These are phyloP conservation scores for Hypoxylon lienhwacheense DNA, from an alignment of 495 filamentous ascomycete species.

Conservation along the genomic window DNA sequence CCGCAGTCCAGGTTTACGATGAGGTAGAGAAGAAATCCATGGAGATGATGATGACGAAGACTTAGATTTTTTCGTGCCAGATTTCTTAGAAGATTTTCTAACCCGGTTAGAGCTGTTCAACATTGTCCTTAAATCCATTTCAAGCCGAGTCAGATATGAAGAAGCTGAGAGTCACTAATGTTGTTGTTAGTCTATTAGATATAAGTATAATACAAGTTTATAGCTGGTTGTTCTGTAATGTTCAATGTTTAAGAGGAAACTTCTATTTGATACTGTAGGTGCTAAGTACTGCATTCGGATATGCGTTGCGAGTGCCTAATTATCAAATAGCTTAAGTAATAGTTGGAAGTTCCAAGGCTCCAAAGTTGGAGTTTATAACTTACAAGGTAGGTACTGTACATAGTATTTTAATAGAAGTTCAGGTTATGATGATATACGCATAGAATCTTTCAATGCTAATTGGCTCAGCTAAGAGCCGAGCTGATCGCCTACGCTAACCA, in stretches of 20 bases:
- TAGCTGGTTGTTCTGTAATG: too few species aligned
- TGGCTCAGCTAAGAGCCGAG: not conserved
- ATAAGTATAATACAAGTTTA: not conserved
- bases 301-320: too few species aligned
- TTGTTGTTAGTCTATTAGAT: not conserved
- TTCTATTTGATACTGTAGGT: too few species aligned
- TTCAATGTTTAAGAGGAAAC: too few species aligned
- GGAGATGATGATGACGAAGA: slow-evolving; percentile 55
- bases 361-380: too few species aligned
- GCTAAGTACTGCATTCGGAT: too few species aligned
- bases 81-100: slow-evolving; percentile 44
- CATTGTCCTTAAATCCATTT: slow-evolving; percentile 40
- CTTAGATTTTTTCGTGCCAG: slow-evolving; percentile 40
- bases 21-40: slow-evolving; percentile 49
- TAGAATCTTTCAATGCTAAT: too few species aligned
- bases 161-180: not conserved
- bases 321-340: too few species aligned
- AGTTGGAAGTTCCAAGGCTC: too few species aligned
- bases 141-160: slow-evolving; percentile 9
- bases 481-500: slow-evolving; percentile 6
- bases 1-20: slow-evolving; percentile 56
- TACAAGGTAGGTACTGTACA: too few species aligned
- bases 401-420: too few species aligned
- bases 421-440: too few species aligned
- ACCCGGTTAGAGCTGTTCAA: slow-evolving; percentile 45